A percentile compares a stretch with the other conserved stretches of the same genome.
phyloP scores from a whole-genome alignment of 305 asterid genomes.

The Fraxinus baroniana region DNA sequence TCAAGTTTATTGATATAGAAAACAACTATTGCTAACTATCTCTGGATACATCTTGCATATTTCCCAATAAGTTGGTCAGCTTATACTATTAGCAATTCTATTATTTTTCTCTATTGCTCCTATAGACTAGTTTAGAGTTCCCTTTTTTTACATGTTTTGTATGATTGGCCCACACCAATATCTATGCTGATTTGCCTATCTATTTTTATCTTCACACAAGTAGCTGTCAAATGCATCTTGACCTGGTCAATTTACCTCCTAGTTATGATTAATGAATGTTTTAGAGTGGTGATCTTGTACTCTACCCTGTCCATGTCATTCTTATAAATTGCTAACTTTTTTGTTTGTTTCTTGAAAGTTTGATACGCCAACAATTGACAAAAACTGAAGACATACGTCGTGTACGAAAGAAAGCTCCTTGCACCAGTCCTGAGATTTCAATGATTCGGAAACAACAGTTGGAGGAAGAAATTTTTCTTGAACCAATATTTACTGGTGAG shows the following conservation, averaged over 20 bases:
- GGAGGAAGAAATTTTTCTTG: conserved; percentile 72
- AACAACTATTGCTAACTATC: background rate
- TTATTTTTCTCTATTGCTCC: background rate
- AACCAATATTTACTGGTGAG: conserved; percentile 68
- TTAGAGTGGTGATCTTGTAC: conserved; percentile 12
- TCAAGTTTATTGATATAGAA: background rate
- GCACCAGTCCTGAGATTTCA: conserved; percentile 76
- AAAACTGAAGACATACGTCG: conserved; percentile 88
- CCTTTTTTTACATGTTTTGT: background rate
- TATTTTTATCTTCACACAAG: background rate
- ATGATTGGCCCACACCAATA: background rate
- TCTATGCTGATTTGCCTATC: background rate
- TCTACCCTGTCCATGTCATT: conserved; percentile 11
- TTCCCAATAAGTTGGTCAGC: background rate
- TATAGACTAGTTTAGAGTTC: background rate
- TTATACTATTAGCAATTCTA: background rate
- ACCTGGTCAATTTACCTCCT: background rate
- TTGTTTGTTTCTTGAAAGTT: conserved; percentile 48
- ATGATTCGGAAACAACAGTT: conserved; percentile 59
- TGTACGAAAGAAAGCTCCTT: conserved; percentile 93
- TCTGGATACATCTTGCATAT: background rate
- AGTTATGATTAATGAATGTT: background rate
- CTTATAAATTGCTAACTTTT: conserved; percentile 20
- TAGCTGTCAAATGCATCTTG: background rate
- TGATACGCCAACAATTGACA: conserved; percentile 80